Conservation (phyloP, 2,329 filamentous ascomycete genomes). For the Penicillium sp. region DNA sequence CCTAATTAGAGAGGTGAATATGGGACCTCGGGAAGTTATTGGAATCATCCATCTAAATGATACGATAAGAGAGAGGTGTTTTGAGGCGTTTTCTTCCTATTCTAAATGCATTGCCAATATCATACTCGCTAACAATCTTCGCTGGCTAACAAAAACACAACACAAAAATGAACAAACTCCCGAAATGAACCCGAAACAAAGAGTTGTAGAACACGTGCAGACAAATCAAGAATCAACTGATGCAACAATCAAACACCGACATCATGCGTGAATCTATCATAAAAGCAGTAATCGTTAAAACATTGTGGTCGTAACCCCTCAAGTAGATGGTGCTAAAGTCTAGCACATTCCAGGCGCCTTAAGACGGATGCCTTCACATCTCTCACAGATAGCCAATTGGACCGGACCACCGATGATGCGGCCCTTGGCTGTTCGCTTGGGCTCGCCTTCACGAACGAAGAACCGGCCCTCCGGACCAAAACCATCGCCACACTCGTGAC, state of each 20-base stretch:
- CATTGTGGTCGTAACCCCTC: not conserved
- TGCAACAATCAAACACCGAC: constrained; percentile 16
- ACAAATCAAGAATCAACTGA: constrained; percentile 12
- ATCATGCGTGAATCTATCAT: constrained; percentile 20
- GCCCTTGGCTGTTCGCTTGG: constrained; percentile 46
- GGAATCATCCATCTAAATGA: not conserved
- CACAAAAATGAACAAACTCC: constrained; percentile 1
- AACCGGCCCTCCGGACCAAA: constrained; percentile 62
- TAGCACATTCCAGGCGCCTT: constrained; percentile 52
- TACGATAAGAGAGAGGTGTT: constrained; percentile 12
- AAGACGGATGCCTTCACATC: constrained; percentile 61
- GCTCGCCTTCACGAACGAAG: constrained; percentile 59
- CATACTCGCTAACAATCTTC: constrained; percentile 12
- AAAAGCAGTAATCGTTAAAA: constrained; percentile 7
- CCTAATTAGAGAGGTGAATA: not conserved
- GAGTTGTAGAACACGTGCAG: constrained; percentile 5
- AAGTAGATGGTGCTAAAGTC: not conserved
- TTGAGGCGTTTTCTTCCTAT: constrained; percentile 15
- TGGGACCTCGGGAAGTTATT: not conserved
- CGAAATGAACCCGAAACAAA: constrained; percentile 3
- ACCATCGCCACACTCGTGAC: constrained; percentile 62
- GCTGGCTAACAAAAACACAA: constrained; percentile 8
- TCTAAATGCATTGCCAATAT: constrained; percentile 21
- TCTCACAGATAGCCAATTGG: constrained; percentile 62
- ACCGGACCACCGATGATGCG: constrained; percentile 49